Conservation (phyloP, 2,329 filamentous ascomycete genomes). For the Talaromyces pinophilus region DNA sequence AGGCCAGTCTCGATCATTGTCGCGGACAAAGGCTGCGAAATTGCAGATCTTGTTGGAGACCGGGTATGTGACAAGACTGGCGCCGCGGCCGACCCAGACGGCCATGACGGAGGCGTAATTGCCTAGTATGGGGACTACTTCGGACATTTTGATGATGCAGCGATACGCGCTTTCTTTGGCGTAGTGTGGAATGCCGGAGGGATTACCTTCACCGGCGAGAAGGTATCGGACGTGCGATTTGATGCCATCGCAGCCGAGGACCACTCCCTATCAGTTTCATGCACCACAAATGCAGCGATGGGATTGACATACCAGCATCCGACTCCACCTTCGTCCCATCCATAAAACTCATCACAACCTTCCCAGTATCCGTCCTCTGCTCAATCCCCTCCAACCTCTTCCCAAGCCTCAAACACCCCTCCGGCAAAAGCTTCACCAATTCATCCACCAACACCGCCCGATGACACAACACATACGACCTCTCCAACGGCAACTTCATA, state of each 20-base stretch:
- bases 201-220: conserved; percentile 14
- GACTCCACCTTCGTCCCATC: conserved; percentile 16
- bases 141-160: not conserved
- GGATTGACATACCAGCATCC: conserved; percentile 10
- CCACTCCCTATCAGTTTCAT: not conserved
- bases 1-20: not conserved
- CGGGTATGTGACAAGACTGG: conserved; percentile 24
- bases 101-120: not conserved
- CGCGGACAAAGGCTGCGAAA: conserved; percentile 30
- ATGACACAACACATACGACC: not conserved
- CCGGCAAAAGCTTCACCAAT: conserved; percentile 8
- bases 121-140: not conserved
- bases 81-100: not conserved
- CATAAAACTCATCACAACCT: not conserved
- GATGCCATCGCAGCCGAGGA: conserved; percentile 29
- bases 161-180: not conserved
- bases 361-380: not conserved
- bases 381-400: conserved; percentile 11
- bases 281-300: not conserved
- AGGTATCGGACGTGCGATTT: conserved; percentile 24
- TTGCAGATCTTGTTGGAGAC: conserved; percentile 30
- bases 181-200: conserved; percentile 2
- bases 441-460: conserved; percentile 20
- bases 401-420: conserved; percentile 13
- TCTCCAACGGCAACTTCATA: not conserved